Base-by-base conservation (phyloP, 1,139 yeast genomes). In the Zygosaccharomyces sapae region DNA sequence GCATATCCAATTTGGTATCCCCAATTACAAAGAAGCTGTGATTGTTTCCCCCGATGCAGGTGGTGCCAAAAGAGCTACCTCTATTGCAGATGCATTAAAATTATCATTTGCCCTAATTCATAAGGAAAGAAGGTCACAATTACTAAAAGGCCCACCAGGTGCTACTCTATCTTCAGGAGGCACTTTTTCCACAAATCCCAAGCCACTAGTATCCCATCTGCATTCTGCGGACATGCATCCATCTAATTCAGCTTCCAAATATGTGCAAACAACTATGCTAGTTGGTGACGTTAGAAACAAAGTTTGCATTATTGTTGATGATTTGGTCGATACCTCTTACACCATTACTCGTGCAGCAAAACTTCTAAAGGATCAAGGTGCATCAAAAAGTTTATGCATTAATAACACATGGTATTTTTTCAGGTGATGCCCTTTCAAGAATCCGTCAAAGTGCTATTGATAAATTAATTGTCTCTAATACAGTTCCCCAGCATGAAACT, bases 11-110 rank as follows among this genome's bases (percentile, higher is more conserved):
- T 81, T 84, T 55, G 75, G 74, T 54, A 81, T 89, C 46, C 90
- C 94, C 13, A 70, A 85, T 55, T 86, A 81, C 65, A 78, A 78
- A 53, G 83, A 87, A 33, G 84, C 89, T 47, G 95, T 89, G 9
- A 81, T 90, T 56, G 96, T 90, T 27, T 86, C 96, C 0, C 97
- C 97, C 0, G 97, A 90, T 69, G 90, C 96, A 43, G 97, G 97
- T 62, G 98, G 97, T 52, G 97, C 97, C 43, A 92, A 92, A 66
- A 74, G 97, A 55, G 97, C 98, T 30, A 86, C 96, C 1, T 83
- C 92, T 1, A 78, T 92, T 53, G 98, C 98, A 2, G 99, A 92
- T 68, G 79, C 86, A 0, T 71, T 94, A 51, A 92, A 89, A 18
- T 79, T 94, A 72, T 78, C 90, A 30, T 90, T 94, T 73, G 98